These are phyloP conservation scores for Alloteropsis angusta DNA, from an alignment of 202 grass and related monocot species.

Conservation along the genomic window DNA sequence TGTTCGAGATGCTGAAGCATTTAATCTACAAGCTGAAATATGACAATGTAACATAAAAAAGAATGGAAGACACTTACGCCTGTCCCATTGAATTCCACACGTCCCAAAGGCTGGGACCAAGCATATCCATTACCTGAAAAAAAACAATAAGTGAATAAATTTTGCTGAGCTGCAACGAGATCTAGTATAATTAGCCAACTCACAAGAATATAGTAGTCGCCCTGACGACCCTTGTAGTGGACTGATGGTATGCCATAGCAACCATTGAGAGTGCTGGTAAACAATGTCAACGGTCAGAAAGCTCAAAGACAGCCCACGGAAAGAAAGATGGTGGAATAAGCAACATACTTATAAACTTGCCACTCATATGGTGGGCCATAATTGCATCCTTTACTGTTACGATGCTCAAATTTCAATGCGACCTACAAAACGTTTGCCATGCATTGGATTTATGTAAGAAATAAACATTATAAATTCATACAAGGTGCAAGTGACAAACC, in stretches of 20 bases:
- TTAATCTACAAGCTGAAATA: constrained; percentile 6
- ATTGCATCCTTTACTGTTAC: constrained; percentile 88
- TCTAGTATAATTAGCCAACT: constrained; percentile 38
- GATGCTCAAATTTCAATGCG: constrained; percentile 82
- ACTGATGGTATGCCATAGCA: constrained; percentile 88
- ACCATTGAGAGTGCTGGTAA: constrained; percentile 65
- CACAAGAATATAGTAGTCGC: constrained; percentile 90
- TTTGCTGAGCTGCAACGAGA: constrained; percentile 1
- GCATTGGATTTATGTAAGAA: constrained; percentile 18
- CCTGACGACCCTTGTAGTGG: constrained; percentile 85
- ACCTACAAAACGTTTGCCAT: constrained; percentile 39
- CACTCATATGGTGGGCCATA: constrained; percentile 92
- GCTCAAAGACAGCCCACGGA: neutral
- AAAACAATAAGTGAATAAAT: neutral
- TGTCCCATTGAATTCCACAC: constrained; percentile 87
- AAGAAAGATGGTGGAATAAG: constrained; percentile 11
- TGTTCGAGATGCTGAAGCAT: constrained; percentile 31
- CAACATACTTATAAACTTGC: constrained; percentile 91
- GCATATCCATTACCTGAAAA: constrained; percentile 93
- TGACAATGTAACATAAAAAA: constrained; percentile 22
- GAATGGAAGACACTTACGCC: constrained; percentile 40
- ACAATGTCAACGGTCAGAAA: constrained; percentile 29
- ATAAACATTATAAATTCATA: neutral
- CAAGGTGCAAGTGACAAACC: constrained; percentile 37
- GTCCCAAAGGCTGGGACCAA: constrained; percentile 98